phyloP scores from a whole-genome alignment of 1,284 basidiomycete genomes.

The Cutaneotrichosporon cyanovorans region DNA sequence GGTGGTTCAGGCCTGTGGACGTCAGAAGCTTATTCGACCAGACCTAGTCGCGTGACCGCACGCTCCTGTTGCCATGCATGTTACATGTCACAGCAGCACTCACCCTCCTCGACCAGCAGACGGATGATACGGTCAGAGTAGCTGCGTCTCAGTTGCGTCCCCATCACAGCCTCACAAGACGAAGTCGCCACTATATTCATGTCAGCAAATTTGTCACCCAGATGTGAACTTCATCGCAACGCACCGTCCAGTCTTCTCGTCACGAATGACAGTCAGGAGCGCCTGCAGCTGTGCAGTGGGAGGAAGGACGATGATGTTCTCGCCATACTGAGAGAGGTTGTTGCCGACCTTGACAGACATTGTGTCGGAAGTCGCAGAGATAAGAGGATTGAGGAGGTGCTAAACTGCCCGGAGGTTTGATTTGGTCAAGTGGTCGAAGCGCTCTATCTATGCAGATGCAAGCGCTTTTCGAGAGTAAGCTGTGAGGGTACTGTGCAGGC shows the following conservation, averaged over 20 bases:
- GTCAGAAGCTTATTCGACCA: no score
- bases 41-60: no score
- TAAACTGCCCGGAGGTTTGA: background rate
- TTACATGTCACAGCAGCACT: conserved; percentile 7
- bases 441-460: background rate
- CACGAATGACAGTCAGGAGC: conserved; percentile 87
- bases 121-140: conserved; percentile 58
- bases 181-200: conserved; percentile 78
- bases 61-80: no score
- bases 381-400: background rate
- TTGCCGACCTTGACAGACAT: background rate
- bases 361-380: background rate
- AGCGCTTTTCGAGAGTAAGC: background rate
- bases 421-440: background rate
- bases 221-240: no score
- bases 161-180: conserved; percentile 60
- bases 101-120: conserved; percentile 55
- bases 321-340: conserved; percentile 4
- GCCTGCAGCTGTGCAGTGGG: conserved; percentile 85
- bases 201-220: conserved; percentile 10
- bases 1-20: conserved; percentile 85
- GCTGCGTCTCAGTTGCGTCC: conserved; percentile 7
- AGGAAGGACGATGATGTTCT: conserved; percentile 41
- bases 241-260: conserved; percentile 57
- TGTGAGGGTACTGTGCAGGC: no score